These are phyloP conservation scores for Phytopythium delawarense DNA, from an alignment of 352 stramenopile species.

Conservation along the genomic window DNA sequence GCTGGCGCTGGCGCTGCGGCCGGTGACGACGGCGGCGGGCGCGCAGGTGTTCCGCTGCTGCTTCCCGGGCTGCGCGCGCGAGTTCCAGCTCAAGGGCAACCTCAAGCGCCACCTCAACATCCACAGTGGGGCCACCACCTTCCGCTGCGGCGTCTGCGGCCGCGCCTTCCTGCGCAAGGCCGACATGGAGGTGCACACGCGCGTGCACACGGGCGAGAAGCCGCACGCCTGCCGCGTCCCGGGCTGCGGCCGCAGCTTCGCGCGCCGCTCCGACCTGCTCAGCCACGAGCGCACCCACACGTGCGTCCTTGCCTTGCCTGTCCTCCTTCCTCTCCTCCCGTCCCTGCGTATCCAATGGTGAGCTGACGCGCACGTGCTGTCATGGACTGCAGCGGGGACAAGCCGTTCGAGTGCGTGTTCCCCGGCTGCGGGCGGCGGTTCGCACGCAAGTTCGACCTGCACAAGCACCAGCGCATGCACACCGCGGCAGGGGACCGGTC, in stretches of 20 bases:
- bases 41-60: constrained; percentile 33
- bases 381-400: constrained; percentile 32
- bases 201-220: constrained; percentile 76
- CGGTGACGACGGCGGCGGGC: neutral
- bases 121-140: constrained; percentile 55
- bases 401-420: constrained; percentile 52
- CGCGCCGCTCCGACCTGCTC: constrained; percentile 64
- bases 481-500: constrained; percentile 9
- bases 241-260: constrained; percentile 57
- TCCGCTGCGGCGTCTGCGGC: constrained; percentile 52
- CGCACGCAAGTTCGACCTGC: constrained; percentile 59
- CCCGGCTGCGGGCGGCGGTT: constrained; percentile 48
- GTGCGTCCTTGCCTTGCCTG: constrained; percentile 16
- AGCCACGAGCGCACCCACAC: constrained; percentile 73
- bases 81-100: constrained; percentile 68
- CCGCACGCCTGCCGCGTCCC: constrained; percentile 56
- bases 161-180: constrained; percentile 69
- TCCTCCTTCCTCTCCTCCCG: neutral
- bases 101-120: constrained; percentile 58
- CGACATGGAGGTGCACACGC: constrained; percentile 71
- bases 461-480: constrained; percentile 68
- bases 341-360: constrained; percentile 1
- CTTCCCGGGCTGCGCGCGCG: constrained; percentile 45
- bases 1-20: constrained; percentile 1
- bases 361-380: neutral